Base-by-base conservation (phyloP, 179 eudicot genomes). In the Spergularia azorica region DNA sequence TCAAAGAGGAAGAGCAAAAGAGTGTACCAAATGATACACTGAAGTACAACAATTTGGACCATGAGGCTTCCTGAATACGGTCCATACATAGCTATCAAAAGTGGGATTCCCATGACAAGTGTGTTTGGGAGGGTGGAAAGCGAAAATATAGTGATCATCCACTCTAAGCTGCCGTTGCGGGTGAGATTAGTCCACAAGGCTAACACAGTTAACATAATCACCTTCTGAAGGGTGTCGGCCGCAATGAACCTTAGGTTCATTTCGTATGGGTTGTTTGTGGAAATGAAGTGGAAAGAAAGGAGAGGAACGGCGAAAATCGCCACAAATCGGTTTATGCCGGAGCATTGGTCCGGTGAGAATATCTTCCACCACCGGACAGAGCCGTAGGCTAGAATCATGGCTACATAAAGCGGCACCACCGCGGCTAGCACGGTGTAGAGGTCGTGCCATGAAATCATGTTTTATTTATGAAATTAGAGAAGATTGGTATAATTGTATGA, bases 331-430 rank as follows among this genome's bases (percentile, higher is more conserved):
- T 90, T 90, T 43, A 90, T 90, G 71, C 95, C 95, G 15, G 95
- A 86, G 71, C 91, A 90, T 67, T 90, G 93, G 75, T 90, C 90
- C 9, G 92, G 91, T 20, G 88, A 83, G 79, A 90, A 90, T 69
- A 90, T 90, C 77, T 89, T 89, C 95, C 95, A 90, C 95, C 95
- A 90, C 20, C 88, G 86, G 71, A 90, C 95, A 2, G 92, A 87
- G 54, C 92, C 91, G 76, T 89, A 90, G 59, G 95, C 95, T n/a
- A 90, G 78, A 58, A 90, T 89, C 92, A 90, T 90, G 51, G 95
- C 95, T 13, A 90, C 95, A 74, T 90, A 90, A 20, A 90, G 86
- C 0, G 92, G 92, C 38, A 89, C 84, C 83, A 90, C 80, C 60
- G 94, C 92, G 26, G 94, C 76, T 6, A 90, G 48, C 26, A 90